Evolutionary conservation across 352 stramenopile genomes (phyloP), one percentile per base, ranked within the genome.

Genomic region (Phytophthora fragariae): DNA sequence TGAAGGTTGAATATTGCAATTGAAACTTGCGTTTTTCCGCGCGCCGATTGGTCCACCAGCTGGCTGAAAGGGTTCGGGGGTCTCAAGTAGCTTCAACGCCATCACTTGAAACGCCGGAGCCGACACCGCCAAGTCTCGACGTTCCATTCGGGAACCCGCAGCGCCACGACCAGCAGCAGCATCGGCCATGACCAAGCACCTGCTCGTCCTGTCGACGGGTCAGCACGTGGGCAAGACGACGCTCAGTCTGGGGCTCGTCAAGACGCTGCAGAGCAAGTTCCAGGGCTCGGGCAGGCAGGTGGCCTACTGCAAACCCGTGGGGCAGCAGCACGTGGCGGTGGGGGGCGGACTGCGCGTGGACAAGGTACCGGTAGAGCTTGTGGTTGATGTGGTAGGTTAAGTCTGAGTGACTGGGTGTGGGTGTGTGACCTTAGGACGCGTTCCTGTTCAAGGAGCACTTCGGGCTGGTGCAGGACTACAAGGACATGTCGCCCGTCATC

Each of bases 191-290:
- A 81, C 74, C n/a, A 89, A 88, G 75, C 89, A 96, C 60, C 74
- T 96, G 50, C 88, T 96, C 61, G 80, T 96, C 56, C 81, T 96
- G 46, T 96, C 90, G 10, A 99, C 97, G 15, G 90, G 95, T 33
- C 97, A 99, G 75, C 98, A 99, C 75, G 97, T 99, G 63, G 98
- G 98, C 60, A 99, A 99, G 84, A 99, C 97, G 33, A 99, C 96
- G 17, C 90, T 97, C 27, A 98, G 87, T 71, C 88, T 99, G 35
- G 97, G 96, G 4, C 80, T 99, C 56, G 92, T 98, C 65, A 97
- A 96, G 72, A 96, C 92, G 27, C 86, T 99, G 50, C 90, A 98
- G 70, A 92, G 97, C 71, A 84, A 94, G 61, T 98, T 99, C 71
- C 75, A 80, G 14, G 84, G 79, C 54, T 77, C 79, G 0, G 66